phyloP scores from a whole-genome alignment of 1,139 yeast genomes.

The Blastobotrys buckinghamii region DNA sequence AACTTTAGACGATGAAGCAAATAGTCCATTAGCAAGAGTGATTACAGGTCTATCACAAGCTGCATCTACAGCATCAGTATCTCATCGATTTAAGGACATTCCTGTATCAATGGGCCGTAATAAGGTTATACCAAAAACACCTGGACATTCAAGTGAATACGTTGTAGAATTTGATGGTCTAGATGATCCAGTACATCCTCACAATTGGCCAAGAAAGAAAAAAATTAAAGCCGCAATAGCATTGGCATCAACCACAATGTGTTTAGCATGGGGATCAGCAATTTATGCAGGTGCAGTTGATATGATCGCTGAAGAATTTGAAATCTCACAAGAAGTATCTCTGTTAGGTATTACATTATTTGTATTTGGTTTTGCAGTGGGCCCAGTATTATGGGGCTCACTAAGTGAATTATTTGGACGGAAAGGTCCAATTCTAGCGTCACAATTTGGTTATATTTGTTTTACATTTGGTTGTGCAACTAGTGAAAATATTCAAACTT shows the following conservation, averaged over 20 bases:
- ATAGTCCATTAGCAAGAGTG: neutral
- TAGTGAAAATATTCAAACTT: conserved; percentile 63
- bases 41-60: neutral
- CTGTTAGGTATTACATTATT: conserved; percentile 57
- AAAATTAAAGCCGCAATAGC: conserved; percentile 33
- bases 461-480: conserved; percentile 68
- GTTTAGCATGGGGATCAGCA: conserved; percentile 42
- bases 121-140: neutral
- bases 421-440: conserved; percentile 46
- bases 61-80: neutral
- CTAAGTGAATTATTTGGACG: conserved; percentile 70
- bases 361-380: conserved; percentile 75
- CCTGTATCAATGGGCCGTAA: neutral
- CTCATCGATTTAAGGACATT: neutral
- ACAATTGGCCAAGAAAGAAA: conserved; percentile 39
- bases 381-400: conserved; percentile 78
- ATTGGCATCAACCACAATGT: conserved; percentile 36
- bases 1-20: neutral
- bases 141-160: neutral
- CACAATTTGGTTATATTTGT: conserved; percentile 49
- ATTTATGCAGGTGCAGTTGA: conserved; percentile 36
- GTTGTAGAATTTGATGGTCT: conserved; percentile 48
- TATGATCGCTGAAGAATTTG: conserved; percentile 27
- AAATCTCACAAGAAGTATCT: conserved; percentile 30
- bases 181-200: conserved; percentile 46